These are phyloP conservation scores for Emericellopsis atlantica DNA, from an alignment of 2,329 filamentous ascomycete species.

Conservation along the genomic window DNA sequence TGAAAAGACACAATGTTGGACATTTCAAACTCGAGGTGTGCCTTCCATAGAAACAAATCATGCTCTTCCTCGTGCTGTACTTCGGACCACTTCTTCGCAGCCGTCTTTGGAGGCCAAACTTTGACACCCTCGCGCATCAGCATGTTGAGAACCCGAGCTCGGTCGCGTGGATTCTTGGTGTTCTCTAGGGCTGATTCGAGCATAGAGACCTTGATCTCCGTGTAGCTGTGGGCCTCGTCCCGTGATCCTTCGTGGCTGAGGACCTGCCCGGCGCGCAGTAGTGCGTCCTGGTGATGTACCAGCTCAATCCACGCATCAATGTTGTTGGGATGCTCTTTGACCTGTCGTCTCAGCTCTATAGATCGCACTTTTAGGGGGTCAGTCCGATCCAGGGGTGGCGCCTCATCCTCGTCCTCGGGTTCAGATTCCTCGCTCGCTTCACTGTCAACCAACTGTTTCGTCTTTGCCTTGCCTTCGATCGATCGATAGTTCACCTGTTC, in stretches of 20 bases:
- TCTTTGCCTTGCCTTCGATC: constrained; percentile 50
- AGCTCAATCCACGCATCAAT: constrained; percentile 64
- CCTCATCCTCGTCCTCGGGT: constrained; percentile 26
- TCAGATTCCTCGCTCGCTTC: constrained; percentile 38
- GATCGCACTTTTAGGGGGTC: constrained; percentile 40
- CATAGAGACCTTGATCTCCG: constrained; percentile 69
- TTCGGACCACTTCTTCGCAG: constrained; percentile 53
- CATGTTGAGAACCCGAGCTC: constrained; percentile 50
- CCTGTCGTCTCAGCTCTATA: constrained; percentile 47
- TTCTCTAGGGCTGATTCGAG: constrained; percentile 64
- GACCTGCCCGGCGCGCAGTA: constrained; percentile 40
- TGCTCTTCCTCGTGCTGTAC: constrained; percentile 11
- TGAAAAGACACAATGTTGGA: constrained; percentile 53
- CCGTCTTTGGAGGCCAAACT: constrained; percentile 55
- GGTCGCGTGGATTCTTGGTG: constrained; percentile 28
- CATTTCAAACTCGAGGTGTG: constrained; percentile 61
- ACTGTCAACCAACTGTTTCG: constrained; percentile 18
- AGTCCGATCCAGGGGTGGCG: constrained; percentile 16
- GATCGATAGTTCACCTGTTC: constrained; percentile 48
- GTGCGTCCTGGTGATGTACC: constrained; percentile 62
- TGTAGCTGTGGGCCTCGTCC: constrained; percentile 54
- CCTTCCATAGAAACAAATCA: constrained; percentile 55
- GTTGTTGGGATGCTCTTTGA: constrained; percentile 55
- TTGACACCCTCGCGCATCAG: constrained; percentile 64
- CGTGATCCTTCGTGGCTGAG: constrained; percentile 31